Conservation (phyloP, 768 basidiomycete species). For the Boletus tomentosulus region DNA sequence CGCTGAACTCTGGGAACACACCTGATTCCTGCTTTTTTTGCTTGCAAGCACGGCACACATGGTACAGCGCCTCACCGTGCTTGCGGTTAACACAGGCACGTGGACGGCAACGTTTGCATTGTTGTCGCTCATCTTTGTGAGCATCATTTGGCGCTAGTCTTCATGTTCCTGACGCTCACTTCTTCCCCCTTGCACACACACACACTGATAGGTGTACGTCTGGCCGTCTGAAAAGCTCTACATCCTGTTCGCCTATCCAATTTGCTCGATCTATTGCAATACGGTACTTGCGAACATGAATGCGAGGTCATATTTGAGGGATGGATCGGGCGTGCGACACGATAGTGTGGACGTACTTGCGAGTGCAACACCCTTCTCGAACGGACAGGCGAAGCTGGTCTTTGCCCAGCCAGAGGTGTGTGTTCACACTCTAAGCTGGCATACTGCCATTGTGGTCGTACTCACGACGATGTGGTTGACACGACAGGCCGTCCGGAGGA, state of each 20-base stretch:
- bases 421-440: background rate
- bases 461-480: too few species aligned
- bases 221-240: background rate
- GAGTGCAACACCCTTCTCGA: background rate
- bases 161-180: background rate
- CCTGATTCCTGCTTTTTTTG: background rate
- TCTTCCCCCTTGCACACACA: background rate
- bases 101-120: conserved; percentile 49
- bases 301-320: background rate
- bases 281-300: conserved; percentile 8
- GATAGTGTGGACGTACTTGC: background rate
- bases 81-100: conserved; percentile 29
- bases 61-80: background rate
- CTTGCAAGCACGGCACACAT: background rate
- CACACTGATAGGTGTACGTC: background rate
- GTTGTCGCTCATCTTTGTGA: conserved; percentile 11
- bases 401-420: background rate
- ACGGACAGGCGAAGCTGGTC: background rate
- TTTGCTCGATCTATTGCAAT: conserved; percentile 5
- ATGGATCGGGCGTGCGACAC: background rate
- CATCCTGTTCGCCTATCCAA: background rate
- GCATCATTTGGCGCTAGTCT: background rate
- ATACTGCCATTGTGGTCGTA: background rate
- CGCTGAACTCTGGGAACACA: background rate
- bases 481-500: too few species aligned